These are phyloP conservation scores for Fusarium austroafricanum DNA, from an alignment of 2,329 filamentous ascomycete genomes.

Conservation along the genomic window DNA sequence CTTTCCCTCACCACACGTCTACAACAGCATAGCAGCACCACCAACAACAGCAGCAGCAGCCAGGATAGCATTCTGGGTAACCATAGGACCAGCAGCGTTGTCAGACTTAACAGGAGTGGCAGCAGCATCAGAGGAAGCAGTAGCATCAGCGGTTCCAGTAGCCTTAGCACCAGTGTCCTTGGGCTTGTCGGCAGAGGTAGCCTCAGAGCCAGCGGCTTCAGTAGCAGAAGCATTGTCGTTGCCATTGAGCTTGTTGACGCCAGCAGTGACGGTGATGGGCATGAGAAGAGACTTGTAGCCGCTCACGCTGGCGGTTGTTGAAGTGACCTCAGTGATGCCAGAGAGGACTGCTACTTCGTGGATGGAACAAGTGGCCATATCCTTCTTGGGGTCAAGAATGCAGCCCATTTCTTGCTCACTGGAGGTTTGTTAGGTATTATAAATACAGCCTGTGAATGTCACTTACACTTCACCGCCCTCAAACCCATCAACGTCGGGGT, in stretches of 20 bases:
- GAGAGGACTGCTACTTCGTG: conserved; percentile 2
- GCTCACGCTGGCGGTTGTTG: conserved; percentile 2
- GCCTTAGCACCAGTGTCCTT: conserved; percentile 28
- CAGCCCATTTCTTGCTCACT: conserved; percentile 42
- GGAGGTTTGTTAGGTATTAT: background rate
- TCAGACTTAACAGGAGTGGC: conserved; percentile 34
- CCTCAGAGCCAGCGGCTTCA: conserved; percentile 10
- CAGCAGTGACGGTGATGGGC: conserved; percentile 54
- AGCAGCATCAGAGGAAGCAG: conserved; percentile 25
- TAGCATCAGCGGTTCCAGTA: conserved; percentile 12
- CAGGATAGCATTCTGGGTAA: conserved; percentile 52
- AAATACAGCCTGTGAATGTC: background rate
- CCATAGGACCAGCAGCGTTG: conserved; percentile 49
- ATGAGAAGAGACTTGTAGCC: conserved; percentile 37
- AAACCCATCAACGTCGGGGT: conserved; percentile 12
- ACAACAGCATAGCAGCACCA: conserved; percentile 51
- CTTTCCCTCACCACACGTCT: conserved; percentile 7
- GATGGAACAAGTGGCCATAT: conserved; percentile 42
- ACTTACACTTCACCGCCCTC: conserved; percentile 37
- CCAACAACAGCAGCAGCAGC: conserved; percentile 53
- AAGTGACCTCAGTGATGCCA: background rate
- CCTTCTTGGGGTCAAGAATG: conserved; percentile 42
- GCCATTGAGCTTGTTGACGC: conserved; percentile 50
- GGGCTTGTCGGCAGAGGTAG: conserved; percentile 34
- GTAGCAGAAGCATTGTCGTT: conserved; percentile 29